Evolutionary conservation across 164 flowering plant genomes (phyloP).

Genomic region (Berberis thunbergii): DNA sequence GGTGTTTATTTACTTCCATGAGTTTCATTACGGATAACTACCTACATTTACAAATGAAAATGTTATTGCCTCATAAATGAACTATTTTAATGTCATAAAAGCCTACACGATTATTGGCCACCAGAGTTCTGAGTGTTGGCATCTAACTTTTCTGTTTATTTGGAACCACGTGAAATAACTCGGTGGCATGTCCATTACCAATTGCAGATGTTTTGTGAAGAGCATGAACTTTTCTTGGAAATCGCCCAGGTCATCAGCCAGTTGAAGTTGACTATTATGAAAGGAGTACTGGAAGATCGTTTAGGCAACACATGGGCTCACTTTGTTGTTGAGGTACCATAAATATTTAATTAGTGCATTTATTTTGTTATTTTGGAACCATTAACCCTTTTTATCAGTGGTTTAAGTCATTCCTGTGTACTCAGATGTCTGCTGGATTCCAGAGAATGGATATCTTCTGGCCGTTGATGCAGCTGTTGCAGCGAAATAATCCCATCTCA

Average conservation of each 20-base stretch:
- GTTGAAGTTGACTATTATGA: constrained; percentile 53
- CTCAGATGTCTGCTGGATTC: constrained; percentile 53
- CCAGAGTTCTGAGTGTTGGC: too few species aligned
- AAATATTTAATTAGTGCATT: background rate
- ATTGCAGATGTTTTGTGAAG: constrained; percentile 67
- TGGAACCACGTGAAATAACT: too few species aligned
- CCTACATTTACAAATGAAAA: too few species aligned
- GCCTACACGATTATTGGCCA: too few species aligned
- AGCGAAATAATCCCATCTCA: constrained; percentile 27
- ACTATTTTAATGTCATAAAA: too few species aligned
- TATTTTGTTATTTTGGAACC: background rate
- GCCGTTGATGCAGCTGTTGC: constrained; percentile 72
- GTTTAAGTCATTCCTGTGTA: background rate
- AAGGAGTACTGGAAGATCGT: constrained; percentile 51
- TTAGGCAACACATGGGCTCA: constrained; percentile 49
- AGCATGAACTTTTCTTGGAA: constrained; percentile 57
- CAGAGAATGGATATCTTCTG: constrained; percentile 71
- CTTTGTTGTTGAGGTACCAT: constrained; percentile 67
- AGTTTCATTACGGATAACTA: background rate
- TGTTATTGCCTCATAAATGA: too few species aligned
- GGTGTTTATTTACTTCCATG: constrained; percentile 8
- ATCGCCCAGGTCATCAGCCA: constrained; percentile 65
- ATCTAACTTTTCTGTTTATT: too few species aligned
- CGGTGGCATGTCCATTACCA: background rate
- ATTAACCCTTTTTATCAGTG: background rate